These are phyloP conservation scores for Candida pseudofarinosa DNA, from an alignment of 805 yeast species.

Conservation along the genomic window DNA sequence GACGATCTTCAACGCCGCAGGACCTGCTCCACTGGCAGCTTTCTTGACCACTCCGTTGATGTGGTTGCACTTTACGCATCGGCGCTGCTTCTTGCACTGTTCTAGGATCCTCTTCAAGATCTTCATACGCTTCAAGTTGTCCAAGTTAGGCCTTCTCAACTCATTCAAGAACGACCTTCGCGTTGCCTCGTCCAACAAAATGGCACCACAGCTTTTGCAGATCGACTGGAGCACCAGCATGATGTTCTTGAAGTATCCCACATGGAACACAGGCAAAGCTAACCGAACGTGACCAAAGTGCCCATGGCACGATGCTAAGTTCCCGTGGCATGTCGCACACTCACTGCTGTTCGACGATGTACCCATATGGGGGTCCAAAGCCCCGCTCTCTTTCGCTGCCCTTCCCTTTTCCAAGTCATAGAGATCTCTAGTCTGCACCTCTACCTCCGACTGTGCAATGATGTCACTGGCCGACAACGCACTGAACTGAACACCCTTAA, in stretches of 20 bases:
- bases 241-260: slow-evolving; percentile 91
- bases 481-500: slow-evolving; percentile 86
- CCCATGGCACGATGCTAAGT: slow-evolving; percentile 92
- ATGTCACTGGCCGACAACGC: slow-evolving; percentile 91
- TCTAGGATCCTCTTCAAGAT: slow-evolving; percentile 77
- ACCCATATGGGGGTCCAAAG: slow-evolving; percentile 92
- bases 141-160: slow-evolving; percentile 80
- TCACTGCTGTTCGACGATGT: slow-evolving; percentile 80
- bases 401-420: slow-evolving; percentile 90
- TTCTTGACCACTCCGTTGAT: slow-evolving; percentile 96
- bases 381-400: slow-evolving; percentile 78
- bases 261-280: slow-evolving; percentile 95
- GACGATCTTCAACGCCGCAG: slow-evolving; percentile 90
- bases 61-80: slow-evolving; percentile 83
- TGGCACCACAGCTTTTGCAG: slow-evolving; percentile 82
- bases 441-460: slow-evolving; percentile 90
- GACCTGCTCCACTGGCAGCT: slow-evolving; percentile 87
- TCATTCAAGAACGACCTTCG: slow-evolving; percentile 72
- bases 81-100: slow-evolving; percentile 92
- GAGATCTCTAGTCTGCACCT: slow-evolving; percentile 84
- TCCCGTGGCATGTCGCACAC: slow-evolving; percentile 90
- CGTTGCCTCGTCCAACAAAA: slow-evolving; percentile 68
- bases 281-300: slow-evolving; percentile 94
- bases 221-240: slow-evolving; percentile 84
- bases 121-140: slow-evolving; percentile 88